These are phyloP conservation scores for Telfairia occidentalis DNA, from an alignment of 331 rosid species.

Conservation along the genomic window DNA sequence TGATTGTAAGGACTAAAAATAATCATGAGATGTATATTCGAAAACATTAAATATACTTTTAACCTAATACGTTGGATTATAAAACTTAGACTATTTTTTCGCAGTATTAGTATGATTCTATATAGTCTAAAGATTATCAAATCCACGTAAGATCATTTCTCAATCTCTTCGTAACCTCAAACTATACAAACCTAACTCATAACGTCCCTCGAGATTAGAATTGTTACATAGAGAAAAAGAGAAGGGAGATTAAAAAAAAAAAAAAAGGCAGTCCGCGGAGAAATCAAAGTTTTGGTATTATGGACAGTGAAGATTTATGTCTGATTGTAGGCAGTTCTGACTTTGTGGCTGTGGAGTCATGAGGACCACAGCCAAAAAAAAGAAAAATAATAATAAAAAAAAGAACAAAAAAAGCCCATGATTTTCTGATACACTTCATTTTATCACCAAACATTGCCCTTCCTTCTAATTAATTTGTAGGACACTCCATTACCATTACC, in stretches of 20 bases:
- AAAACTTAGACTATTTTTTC: not conserved
- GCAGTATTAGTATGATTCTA: not conserved
- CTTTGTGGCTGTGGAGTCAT: not conserved
- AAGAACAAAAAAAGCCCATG: not conserved
- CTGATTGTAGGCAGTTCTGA: conserved; percentile 2
- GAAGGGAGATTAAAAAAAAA: not conserved
- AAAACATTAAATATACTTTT: too few relatives aligned
- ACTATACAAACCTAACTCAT: not conserved
- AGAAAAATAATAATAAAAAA: not conserved
- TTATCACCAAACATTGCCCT: conserved; percentile 7
- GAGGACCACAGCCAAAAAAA: not conserved
- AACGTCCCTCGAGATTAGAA: not conserved
- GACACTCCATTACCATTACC: not conserved
- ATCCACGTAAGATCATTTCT: not conserved
- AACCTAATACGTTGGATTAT: not conserved
- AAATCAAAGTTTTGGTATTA: not conserved
- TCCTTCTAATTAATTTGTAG: not conserved
- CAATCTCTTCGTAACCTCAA: not conserved
- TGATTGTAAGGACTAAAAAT: too few relatives aligned
- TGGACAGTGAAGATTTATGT: not conserved
- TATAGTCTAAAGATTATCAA: not conserved
- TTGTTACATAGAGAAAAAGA: not conserved
- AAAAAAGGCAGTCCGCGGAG: not conserved
- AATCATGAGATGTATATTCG: too few relatives aligned
- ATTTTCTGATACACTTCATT: not conserved